Percentiles rank a stretch among this genome's conserved stretches.
Conservation (phyloP, 345 rosid genomes). For the Camelina neglecta region DNA sequence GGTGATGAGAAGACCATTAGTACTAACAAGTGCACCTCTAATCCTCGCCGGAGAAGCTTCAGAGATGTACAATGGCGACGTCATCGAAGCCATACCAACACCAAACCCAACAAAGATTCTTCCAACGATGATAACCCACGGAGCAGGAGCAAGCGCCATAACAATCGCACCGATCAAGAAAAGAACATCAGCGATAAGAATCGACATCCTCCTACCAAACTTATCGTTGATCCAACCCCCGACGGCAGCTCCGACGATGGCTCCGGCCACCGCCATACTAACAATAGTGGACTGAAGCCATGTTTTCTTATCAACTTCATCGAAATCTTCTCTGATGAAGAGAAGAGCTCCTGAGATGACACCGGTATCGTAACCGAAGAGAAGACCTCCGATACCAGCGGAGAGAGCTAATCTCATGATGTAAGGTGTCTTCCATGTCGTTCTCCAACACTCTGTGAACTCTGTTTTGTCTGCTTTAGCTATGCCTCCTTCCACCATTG, state of each 20-base stretch:
- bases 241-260: slow-evolving; percentile 79
- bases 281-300: slow-evolving; percentile 84
- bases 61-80: slow-evolving; percentile 88
- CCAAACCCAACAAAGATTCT: slow-evolving; percentile 87
- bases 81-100: slow-evolving; percentile 98
- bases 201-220: slow-evolving; percentile 68
- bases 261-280: slow-evolving; percentile 90
- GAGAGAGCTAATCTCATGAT: slow-evolving; percentile 83
- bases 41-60: slow-evolving; percentile 92
- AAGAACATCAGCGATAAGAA: slow-evolving; percentile 62
- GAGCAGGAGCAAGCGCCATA: slow-evolving; percentile 79
- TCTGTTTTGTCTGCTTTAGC: slow-evolving; percentile 64
- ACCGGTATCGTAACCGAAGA: slow-evolving; percentile 98
- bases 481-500: slow-evolving; percentile 81
- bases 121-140: slow-evolving; percentile 72
- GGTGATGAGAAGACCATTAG: slow-evolving; percentile 77
- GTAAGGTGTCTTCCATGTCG: slow-evolving; percentile 72
- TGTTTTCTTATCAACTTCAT: slow-evolving; percentile 63
- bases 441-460: slow-evolving; percentile 80
- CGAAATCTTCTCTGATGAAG: slow-evolving; percentile 75
- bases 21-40: slow-evolving; percentile 88
- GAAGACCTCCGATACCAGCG: slow-evolving; percentile 94
- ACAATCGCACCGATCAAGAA: slow-evolving; percentile 71
- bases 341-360: slow-evolving; percentile 94
- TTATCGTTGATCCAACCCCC: slow-evolving; percentile 86